These are phyloP conservation scores for Nigrospora oryzae DNA, from an alignment of 2,329 filamentous ascomycete species.

Conservation along the genomic window DNA sequence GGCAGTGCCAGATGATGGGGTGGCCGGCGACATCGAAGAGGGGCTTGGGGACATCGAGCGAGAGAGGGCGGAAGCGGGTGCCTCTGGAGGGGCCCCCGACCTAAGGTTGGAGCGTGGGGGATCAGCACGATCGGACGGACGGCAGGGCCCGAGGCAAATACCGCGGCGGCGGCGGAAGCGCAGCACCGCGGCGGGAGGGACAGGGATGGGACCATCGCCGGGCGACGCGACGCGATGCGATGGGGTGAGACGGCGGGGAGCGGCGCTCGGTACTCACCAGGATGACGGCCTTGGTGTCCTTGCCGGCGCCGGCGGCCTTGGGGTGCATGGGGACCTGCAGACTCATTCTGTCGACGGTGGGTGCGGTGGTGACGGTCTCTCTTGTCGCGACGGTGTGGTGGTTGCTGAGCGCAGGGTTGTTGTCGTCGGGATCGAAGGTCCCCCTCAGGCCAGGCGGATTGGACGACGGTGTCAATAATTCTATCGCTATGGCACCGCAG, in stretches of 20 bases:
- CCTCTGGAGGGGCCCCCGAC: slow-evolving; percentile 93
- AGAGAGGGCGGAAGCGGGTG: slow-evolving; percentile 89
- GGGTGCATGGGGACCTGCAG: slow-evolving; percentile 47
- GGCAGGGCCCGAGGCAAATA: too few relatives aligned
- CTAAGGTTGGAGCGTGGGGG: slow-evolving; percentile 34
- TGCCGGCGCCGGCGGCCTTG: slow-evolving; percentile 39
- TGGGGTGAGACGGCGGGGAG: background rate
- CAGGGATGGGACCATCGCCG: slow-evolving; percentile 9
- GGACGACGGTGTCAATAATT: too few relatives aligned
- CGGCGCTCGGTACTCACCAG: slow-evolving; percentile 44
- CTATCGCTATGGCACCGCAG: too few relatives aligned
- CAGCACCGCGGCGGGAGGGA: background rate
- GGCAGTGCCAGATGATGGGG: slow-evolving; percentile 96
- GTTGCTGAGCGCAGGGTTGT: too few relatives aligned
- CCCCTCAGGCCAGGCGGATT: too few relatives aligned
- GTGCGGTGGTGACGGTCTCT: background rate
- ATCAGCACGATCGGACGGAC: slow-evolving; percentile 14
- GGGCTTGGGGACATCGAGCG: slow-evolving; percentile 94
- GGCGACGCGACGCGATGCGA: background rate
- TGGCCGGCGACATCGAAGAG: slow-evolving; percentile 98
- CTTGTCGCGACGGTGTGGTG: too few relatives aligned
- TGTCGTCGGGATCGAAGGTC: too few relatives aligned
- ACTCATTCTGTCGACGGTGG: slow-evolving; percentile 31
- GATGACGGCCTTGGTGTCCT: slow-evolving; percentile 87
- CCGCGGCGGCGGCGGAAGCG: too few relatives aligned